Conservation (phyloP, 768 basidiomycete genomes). For the Macrolepiota albuminosa region DNA sequence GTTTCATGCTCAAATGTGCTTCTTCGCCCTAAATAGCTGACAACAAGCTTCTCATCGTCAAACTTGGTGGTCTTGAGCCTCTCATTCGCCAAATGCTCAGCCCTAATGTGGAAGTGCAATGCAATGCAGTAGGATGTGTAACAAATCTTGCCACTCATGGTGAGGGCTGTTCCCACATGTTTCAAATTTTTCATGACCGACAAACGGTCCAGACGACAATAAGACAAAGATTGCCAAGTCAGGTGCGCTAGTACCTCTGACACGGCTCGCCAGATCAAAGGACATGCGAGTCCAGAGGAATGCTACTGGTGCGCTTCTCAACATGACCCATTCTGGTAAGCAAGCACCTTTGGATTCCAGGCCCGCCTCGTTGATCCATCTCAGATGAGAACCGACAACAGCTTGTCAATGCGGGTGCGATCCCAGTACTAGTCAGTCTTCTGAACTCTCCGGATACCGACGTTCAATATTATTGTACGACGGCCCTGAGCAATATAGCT, state of each 20-base stretch:
- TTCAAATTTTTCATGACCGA: slow-evolving; percentile 11
- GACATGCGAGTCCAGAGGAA: slow-evolving; percentile 99
- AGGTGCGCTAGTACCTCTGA: slow-evolving; percentile 95
- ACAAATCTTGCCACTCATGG: slow-evolving; percentile 99
- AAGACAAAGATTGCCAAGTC: slow-evolving; percentile 99
- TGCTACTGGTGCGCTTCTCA: slow-evolving; percentile 94
- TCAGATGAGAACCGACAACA: slow-evolving; percentile 97
- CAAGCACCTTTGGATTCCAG: slow-evolving; percentile 5
- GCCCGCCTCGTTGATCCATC: background rate
- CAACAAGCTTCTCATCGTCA: slow-evolving; percentile 98
- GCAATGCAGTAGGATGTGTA: slow-evolving; percentile 98
- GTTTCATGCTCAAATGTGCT: slow-evolving; percentile 5
- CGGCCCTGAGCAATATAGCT: slow-evolving; percentile 96
- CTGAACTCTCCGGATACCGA: slow-evolving; percentile 98
- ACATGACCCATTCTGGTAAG: slow-evolving; percentile 98
- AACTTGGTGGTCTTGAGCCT: slow-evolving; percentile 95
- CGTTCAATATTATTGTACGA: slow-evolving; percentile 99
- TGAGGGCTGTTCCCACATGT: slow-evolving; percentile 24
- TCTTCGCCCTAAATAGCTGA: slow-evolving; percentile 57
- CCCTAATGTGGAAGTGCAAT: slow-evolving; percentile 98
- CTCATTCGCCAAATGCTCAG: slow-evolving; percentile 98
- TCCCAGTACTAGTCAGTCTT: slow-evolving; percentile 92
- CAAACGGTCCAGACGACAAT: slow-evolving; percentile 75
- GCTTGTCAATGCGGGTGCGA: slow-evolving; percentile 96
- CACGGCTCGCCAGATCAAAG: slow-evolving; percentile 92